Base-by-base conservation (phyloP, 2,329 filamentous ascomycete genomes). In the Zymoseptoria crescenta region DNA sequence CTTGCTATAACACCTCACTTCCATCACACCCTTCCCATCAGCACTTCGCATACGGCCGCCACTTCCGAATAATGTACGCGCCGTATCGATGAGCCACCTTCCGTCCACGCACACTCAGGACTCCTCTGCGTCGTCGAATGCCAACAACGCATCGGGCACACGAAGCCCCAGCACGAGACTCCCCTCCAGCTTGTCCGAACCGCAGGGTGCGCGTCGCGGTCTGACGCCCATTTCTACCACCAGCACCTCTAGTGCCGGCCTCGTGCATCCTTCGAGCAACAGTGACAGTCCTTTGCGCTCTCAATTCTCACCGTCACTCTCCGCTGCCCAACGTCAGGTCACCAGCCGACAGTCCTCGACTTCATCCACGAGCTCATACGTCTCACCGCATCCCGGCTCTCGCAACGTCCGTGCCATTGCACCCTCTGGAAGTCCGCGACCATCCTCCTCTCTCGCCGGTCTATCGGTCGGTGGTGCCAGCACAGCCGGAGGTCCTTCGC, bases 171-270 rank as follows among this genome's bases (percentile, higher is more conserved):
- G 77, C 79, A 74, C 77, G 81, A 76, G 79, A 79, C 73, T 76
- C 79, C 72, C 84, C 81, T 80, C 79, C 76, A 75, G 77, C 72
- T 76, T 79, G 70, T 75, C 76, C 73, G 79, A 79, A 72, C 79
- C 80, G 72, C 77, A 80, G 68, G 77, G 74, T 73, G 74, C 78
- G 72, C 81, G 82, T 70, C 80, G 82, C 74, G 78, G 79, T 68
- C 75, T 81, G 71, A 79, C 83, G 68, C 81, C 83, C 71, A 80
- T 85, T 69, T 80, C 82, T 67, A 83, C 79, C 65, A 58, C 53
- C 45, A 52, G 49, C 52, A 61, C 76, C 78, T 67, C 69, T 78
- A 63, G 76, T 72, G 73, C 64, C 75, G 52, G 19, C 19, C 21
- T 52, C 56, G 52, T 24, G n/a, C 50, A 29, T 49, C 28, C 57